phyloP scores from a whole-genome alignment of 1,284 basidiomycete genomes.

The Uromyces viciae-fabae region DNA sequence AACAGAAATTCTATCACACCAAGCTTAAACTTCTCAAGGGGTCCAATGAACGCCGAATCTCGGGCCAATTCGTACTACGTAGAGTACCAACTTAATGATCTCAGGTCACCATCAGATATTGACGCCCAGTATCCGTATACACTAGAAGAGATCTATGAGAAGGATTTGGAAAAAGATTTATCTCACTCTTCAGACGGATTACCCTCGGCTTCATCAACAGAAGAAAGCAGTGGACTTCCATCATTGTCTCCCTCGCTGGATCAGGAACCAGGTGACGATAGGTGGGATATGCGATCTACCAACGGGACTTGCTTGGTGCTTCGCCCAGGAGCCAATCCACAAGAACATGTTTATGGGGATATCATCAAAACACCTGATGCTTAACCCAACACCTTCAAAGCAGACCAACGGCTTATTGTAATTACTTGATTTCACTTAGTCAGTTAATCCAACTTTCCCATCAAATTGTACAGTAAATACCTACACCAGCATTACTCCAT shows the following conservation, averaged over 20 bases:
- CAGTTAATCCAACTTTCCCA: too few species aligned
- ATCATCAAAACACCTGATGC: too few species aligned
- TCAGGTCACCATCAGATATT: background rate
- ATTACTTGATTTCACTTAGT: too few species aligned
- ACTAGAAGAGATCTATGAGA: background rate
- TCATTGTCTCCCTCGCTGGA: background rate
- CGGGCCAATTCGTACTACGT: background rate
- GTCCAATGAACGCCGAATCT: background rate
- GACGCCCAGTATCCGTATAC: background rate
- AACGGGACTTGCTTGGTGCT: background rate
- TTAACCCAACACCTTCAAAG: too few species aligned
- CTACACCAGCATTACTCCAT: too few species aligned
- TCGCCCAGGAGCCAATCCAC: too few species aligned
- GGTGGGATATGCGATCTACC: background rate
- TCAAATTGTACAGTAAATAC: too few species aligned
- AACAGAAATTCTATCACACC: background rate
- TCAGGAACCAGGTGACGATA: background rate
- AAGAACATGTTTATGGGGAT: too few species aligned
- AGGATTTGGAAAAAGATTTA: background rate
- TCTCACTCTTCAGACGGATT: background rate
- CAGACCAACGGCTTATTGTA: too few species aligned
- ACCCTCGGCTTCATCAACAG: conserved; percentile 2
- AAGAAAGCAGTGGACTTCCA: too few species aligned
- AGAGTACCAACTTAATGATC: conserved; percentile 22
- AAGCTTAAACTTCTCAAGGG: background rate